Evolutionary conservation across 2,329 filamentous ascomycete species (phyloP).

Genomic region (Lasiodiplodia sp.): DNA sequence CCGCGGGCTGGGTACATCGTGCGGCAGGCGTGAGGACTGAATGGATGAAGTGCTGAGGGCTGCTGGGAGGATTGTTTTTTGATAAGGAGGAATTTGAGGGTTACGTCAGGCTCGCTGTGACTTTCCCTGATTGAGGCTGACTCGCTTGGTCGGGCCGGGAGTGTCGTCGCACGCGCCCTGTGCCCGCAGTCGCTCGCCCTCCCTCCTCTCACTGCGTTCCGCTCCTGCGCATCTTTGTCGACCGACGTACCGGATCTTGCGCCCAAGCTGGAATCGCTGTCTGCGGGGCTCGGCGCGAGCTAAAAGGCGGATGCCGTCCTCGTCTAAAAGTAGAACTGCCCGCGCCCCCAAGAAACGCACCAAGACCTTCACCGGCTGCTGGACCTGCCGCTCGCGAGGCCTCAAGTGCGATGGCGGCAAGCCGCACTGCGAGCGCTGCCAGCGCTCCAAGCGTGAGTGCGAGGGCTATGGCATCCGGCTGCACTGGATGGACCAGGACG

Average conservation of each 20-base stretch:
- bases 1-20: constrained; percentile 21
- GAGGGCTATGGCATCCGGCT: constrained; percentile 28
- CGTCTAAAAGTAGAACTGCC: neutral
- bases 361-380: constrained; percentile 51
- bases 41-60: neutral
- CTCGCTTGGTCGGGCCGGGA: neutral
- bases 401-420: constrained; percentile 51
- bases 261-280: neutral
- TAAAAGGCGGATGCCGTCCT: constrained; percentile 15
- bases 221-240: neutral
- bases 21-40: neutral
- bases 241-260: neutral
- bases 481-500: constrained; percentile 18
- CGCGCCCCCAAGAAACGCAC: constrained; percentile 29
- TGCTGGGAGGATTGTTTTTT: too few relatives aligned
- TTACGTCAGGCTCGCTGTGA: constrained; percentile 19
- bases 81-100: neutral
- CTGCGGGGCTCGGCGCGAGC: neutral
- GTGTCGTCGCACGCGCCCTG: neutral
- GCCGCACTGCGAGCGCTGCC: constrained; percentile 48
- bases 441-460: constrained; percentile 17
- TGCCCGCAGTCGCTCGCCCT: neutral
- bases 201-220: neutral
- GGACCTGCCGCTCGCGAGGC: constrained; percentile 50
- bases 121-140: neutral